Evolutionary conservation across 2,329 filamentous ascomycete genomes (phyloP).

Genomic region (Harringtonia lauricola): DNA sequence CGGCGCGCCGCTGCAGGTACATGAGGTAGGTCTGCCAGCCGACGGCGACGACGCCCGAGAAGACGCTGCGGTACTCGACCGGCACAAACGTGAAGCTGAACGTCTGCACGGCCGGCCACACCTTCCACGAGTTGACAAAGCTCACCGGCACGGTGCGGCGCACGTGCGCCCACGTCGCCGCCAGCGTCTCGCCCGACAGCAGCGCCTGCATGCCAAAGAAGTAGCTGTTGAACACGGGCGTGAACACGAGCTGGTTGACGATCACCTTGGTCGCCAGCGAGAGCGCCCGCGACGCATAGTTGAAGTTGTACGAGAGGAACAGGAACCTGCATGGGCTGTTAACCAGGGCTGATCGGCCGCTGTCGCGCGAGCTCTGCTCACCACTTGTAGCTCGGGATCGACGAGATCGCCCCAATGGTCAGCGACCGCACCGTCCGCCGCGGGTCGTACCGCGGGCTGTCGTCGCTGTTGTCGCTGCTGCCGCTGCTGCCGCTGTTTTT

Average conservation of each 20-base stretch:
- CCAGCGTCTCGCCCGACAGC: slow-evolving; percentile 53
- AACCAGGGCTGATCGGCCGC: no score
- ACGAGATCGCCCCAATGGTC: slow-evolving; percentile 59
- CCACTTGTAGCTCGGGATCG: slow-evolving; percentile 77
- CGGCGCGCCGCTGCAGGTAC: slow-evolving; percentile 65
- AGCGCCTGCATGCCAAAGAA: slow-evolving; percentile 75
- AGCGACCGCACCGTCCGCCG: slow-evolving; percentile 60
- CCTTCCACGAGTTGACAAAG: slow-evolving; percentile 67
- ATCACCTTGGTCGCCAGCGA: slow-evolving; percentile 67
- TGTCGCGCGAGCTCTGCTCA: no score
- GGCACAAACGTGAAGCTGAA: slow-evolving; percentile 79
- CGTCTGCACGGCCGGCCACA: slow-evolving; percentile 82
- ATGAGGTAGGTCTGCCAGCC: slow-evolving; percentile 90
- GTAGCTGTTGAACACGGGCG: slow-evolving; percentile 71
- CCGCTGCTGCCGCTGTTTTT: slow-evolving; percentile 19
- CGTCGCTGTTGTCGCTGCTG: slow-evolving; percentile 24
- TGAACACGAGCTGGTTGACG: slow-evolving; percentile 72
- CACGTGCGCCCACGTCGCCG: slow-evolving; percentile 59
- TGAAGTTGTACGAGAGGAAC: slow-evolving; percentile 72
- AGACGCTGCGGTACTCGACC: slow-evolving; percentile 68
- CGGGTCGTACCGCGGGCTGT: slow-evolving; percentile 63
- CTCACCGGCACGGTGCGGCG: slow-evolving; percentile 65
- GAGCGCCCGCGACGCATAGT: slow-evolving; percentile 61
- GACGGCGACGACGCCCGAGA: slow-evolving; percentile 68
- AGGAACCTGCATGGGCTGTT: slow-evolving; percentile 66